Evolutionary conservation across 2,329 filamentous ascomycete genomes (phyloP), one percentile per base, ranked within the genome.

Genomic region (Salinomyces thailandicus): DNA sequence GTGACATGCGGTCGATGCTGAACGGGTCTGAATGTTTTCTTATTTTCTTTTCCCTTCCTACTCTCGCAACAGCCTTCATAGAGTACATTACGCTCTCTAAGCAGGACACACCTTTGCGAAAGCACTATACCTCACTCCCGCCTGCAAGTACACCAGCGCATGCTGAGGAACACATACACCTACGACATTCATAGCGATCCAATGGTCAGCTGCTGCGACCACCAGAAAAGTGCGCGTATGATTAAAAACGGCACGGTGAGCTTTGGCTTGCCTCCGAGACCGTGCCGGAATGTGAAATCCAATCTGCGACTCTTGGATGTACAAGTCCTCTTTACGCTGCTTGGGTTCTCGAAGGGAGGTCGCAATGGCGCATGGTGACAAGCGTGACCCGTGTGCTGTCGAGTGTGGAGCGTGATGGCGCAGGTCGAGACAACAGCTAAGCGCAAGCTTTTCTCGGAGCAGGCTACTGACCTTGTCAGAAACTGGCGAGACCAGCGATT

Each of bases 251-350:
- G 0, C 66, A 70, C 0, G 69, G 69, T 2, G 72, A 76, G 50
- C 49, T 75, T 1, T 76, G 72, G 72, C 72, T 41, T 77, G 72
- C 72, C 63, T 77, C 1, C 71, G 76, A 39, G 72, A 77, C 53
- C 77, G 72, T 0, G 73, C 72, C 0, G 75, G 71, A 0, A 62
- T 76, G 1, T 67, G 66, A 36, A 73, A 68, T 1, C 51, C 73
- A 0, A 69, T 75, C 1, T 76, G 71, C 44, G 72, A 76, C 40
- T 73, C 77, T 26, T 48, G 57, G 0, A 53, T 62, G 5, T 55
- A n/a, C n/a, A 61, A 36, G 67, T 55, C 15, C 65, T 77, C 29
- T 71, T 66, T 0, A 73, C 71, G 0, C 46, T 75, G 45, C 48
- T 77, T 5, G 67, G 60, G 0, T 76, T 77, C 43, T 72, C 66